Percentiles rank a stretch among this genome's conserved stretches.
phyloP scores from a whole-genome alignment of 495 filamentous ascomycete genomes.

The Pseudoneurospora amorphoporcata region DNA sequence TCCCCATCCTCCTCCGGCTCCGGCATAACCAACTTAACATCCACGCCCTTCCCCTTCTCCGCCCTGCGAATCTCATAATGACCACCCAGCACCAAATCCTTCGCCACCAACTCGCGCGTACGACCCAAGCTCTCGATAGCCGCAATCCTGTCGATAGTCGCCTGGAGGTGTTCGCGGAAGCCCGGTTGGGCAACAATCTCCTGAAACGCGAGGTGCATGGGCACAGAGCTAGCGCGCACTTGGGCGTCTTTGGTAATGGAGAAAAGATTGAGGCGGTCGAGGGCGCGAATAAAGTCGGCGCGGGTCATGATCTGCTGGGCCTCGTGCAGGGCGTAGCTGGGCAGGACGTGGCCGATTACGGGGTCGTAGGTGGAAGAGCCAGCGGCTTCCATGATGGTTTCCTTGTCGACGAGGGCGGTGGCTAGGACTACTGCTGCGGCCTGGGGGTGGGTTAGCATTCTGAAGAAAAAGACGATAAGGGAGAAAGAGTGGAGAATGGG shows the following conservation, averaged over 20 bases:
- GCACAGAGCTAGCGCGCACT: slow-evolving; percentile 88
- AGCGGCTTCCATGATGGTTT: slow-evolving; percentile 47
- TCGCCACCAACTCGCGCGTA: slow-evolving; percentile 85
- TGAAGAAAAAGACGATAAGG: too few species aligned
- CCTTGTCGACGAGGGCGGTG: slow-evolving; percentile 73
- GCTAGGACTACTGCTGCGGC: slow-evolving; percentile 92
- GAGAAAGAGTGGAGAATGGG: too few species aligned
- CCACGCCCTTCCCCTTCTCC: slow-evolving; percentile 9
- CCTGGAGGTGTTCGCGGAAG: slow-evolving; percentile 74
- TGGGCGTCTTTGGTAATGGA: slow-evolving; percentile 81
- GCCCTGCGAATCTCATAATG: slow-evolving; percentile 59
- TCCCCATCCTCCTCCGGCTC: slow-evolving; percentile 9
- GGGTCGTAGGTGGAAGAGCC: slow-evolving; percentile 43
- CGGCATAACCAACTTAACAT: slow-evolving; percentile 18
- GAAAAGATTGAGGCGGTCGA: slow-evolving; percentile 92
- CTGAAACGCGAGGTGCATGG: slow-evolving; percentile 88
- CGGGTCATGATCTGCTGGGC: slow-evolving; percentile 88
- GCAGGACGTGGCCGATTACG: slow-evolving; percentile 63
- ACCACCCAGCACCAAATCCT: slow-evolving; percentile 61
- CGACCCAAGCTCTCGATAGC: slow-evolving; percentile 89
- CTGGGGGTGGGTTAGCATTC: slow-evolving; percentile 19
- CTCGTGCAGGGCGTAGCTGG: slow-evolving; percentile 70
- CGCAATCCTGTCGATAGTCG: slow-evolving; percentile 70
- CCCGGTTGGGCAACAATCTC: slow-evolving; percentile 61
- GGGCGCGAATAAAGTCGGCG: slow-evolving; percentile 83